These are phyloP conservation scores for Microsporum ferrugineum DNA, from an alignment of 2,329 filamentous ascomycete genomes.

Conservation along the genomic window DNA sequence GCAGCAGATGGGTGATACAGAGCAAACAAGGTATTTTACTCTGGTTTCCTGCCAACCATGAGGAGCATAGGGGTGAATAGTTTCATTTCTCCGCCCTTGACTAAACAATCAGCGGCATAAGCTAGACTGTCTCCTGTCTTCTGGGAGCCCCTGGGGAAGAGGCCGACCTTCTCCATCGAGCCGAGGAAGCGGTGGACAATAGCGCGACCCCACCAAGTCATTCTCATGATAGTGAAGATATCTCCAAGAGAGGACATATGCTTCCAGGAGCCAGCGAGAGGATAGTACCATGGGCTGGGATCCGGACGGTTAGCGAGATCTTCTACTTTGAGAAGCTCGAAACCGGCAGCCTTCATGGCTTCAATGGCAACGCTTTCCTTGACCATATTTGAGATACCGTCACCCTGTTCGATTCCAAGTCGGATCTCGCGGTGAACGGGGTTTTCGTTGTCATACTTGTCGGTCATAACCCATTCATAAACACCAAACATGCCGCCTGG, in stretches of 20 bases:
- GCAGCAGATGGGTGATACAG: background rate
- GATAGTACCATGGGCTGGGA: conserved; percentile 84
- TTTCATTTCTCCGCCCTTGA: conserved; percentile 74
- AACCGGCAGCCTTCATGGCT: conserved; percentile 79
- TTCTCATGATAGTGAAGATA: conserved; percentile 69
- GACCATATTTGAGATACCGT: conserved; percentile 97
- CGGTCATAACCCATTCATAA: conserved; percentile 99
- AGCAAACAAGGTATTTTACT: conserved; percentile 19
- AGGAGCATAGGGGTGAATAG: conserved; percentile 99
- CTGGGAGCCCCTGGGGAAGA: conserved; percentile 74
- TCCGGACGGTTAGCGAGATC: conserved; percentile 72
- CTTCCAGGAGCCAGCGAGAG: conserved; percentile 70
- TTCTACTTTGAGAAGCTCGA: conserved; percentile 70
- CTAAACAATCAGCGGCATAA: conserved; percentile 68
- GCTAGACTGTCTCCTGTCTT: conserved; percentile 91
- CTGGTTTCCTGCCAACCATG: conserved; percentile 84
- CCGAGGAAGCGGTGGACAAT: conserved; percentile 68
- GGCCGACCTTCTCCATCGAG: conserved; percentile 57
- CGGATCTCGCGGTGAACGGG: conserved; percentile 77
- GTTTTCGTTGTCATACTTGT: conserved; percentile 83
- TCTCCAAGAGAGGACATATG: conserved; percentile 73
- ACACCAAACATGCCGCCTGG: conserved; percentile 92
- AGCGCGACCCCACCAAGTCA: conserved; percentile 74
- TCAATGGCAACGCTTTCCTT: conserved; percentile 66
- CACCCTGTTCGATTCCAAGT: conserved; percentile 86